Conservation (phyloP, 495 filamentous ascomycete species). For the Umbilicaria muhlenbergii region DNA sequence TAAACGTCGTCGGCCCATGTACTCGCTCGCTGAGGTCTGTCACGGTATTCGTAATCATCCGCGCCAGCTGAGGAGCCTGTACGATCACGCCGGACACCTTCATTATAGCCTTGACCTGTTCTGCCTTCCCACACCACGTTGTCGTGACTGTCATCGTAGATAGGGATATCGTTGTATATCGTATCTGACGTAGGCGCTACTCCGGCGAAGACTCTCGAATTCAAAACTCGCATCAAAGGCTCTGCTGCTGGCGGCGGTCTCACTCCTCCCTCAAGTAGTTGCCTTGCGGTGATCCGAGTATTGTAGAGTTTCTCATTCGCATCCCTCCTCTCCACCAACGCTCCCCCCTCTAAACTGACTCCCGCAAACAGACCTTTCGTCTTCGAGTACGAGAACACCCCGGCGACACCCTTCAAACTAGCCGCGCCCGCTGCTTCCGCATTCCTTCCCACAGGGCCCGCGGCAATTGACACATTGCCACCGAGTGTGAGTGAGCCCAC, state of each 20-base stretch:
- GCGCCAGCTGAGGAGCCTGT: constrained; percentile 27
- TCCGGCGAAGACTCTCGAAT: constrained; percentile 68
- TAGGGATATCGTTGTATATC: constrained; percentile 91
- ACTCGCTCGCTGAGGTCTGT: constrained; percentile 48
- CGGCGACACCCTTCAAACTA: constrained; percentile 75
- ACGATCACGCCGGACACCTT: constrained; percentile 47
- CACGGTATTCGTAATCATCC: constrained; percentile 46
- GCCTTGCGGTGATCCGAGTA: constrained; percentile 57
- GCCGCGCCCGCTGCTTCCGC: constrained; percentile 93
- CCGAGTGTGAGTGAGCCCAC: constrained; percentile 79
- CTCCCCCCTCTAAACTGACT: constrained; percentile 83
- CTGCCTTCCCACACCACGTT: constrained; percentile 86
- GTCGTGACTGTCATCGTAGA: constrained; percentile 80
- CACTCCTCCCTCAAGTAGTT: constrained; percentile 65
- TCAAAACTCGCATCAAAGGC: constrained; percentile 69
- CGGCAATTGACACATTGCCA: constrained; percentile 91
- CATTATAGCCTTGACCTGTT: constrained; percentile 58
- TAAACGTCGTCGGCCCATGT: constrained; percentile 90
- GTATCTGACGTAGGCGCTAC: constrained; percentile 36
- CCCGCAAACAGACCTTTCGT: constrained; percentile 96
- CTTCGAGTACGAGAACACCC: constrained; percentile 90
- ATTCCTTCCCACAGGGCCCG: constrained; percentile 85
- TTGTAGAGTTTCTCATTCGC: constrained; percentile 95
- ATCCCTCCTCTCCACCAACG: constrained; percentile 82
- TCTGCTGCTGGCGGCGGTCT: constrained; percentile 68